Evolutionary conservation across 208 protist genomes (phyloP), one percentile per base, ranked within the genome.

Genomic region (Sergeia podlipaevii): DNA sequence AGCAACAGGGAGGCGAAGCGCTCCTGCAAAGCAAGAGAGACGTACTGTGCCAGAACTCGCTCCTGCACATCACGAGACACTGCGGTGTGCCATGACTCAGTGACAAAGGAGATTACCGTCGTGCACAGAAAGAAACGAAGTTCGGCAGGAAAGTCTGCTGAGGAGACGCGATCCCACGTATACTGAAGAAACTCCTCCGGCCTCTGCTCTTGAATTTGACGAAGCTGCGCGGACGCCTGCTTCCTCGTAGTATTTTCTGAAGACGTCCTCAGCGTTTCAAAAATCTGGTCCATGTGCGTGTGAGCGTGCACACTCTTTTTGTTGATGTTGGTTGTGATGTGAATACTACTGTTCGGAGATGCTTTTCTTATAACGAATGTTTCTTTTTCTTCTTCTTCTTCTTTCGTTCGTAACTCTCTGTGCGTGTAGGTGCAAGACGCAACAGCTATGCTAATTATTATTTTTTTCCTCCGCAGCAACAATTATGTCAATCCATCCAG

Each of bases 101-200:
- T 64, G 11, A 91, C 51, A 70, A 94, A 94, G 6, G 70, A 34
- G 7, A 82, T 26, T 0, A 91, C 67, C 0, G 69, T 37, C 2
- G 80, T 74, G 60, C 64, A 79, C 2, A 77, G 32, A 52, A 91
- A 94, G 54, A 94, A 94, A 6, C 87, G 82, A 18, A 60, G 24
- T 11, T 80, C 73, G 1, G 43, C 8, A 15, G 43, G 10, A 2
- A 62, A 33, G 15, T 62, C 18, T 7, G 58, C 1, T 1, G 71
- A 77, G 2, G 74, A 56, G 39, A 94, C 64, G 6, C 51, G 23
- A 13, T 65, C 48, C 36, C 55, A 94, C 10, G 80, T 86, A 63
- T 76, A 74, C 32, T 51, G 37, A 7, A 94, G 67, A 58, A 94
- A 94, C 0, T 47, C 63, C 5, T 61, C 54, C 1, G 87, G 83